Evolutionary conservation across 371 early-diverging fungal species (phyloP), one percentile per base, ranked within the genome.

Genomic region (Actinomortierella wolfii): DNA sequence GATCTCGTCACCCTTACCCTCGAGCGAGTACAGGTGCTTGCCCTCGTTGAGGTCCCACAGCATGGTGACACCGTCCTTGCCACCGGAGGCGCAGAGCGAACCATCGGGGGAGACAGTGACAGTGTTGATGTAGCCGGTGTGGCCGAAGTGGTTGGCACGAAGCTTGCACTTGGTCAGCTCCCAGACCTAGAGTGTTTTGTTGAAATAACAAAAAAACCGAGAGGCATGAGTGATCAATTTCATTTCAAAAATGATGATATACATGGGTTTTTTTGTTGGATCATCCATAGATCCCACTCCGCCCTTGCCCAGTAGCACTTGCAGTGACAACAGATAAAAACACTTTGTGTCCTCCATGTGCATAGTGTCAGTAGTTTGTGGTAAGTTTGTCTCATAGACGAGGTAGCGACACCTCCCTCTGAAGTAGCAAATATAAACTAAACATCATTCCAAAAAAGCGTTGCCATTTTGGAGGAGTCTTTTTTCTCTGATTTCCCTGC

Each of bases 21-120:
- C 97, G 67, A 98, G 89, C 66, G 97, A 94, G 95, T 98, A 98
- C 75, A 97, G 85, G 94, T 97, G 98, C 93, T 97, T 97, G 88
- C 93, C 93, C 75, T 98, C 98, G 89, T 98, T 98, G 70, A 99
- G 88, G 80, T 99, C 99, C 99, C 98, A 98, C 61, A 99, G 92
- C 95, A 97, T 97, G 79, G 94, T 92, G 83, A 94, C 86, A 77
- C 97, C 97, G 84, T 99, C 99, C 89, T 97, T 97, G 84, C 99
- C 98, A 78, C 97, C 98, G 76, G 98, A 96, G 76, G 98, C 99
- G 91, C 98, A 99, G 74, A 98, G 93, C 62, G 98, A 97, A 82
- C 99, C 99, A 87, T 99, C 99, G 77, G 99, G 99, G 40, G 98
- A 97, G 83, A 99, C 91, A 75, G 97, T 96, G 79, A 97, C 91